Evolutionary conservation across 2,329 filamentous ascomycete genomes (phyloP), one percentile per base, ranked within the genome.

Genomic region (Aspergillus ochraceoroseus): DNA sequence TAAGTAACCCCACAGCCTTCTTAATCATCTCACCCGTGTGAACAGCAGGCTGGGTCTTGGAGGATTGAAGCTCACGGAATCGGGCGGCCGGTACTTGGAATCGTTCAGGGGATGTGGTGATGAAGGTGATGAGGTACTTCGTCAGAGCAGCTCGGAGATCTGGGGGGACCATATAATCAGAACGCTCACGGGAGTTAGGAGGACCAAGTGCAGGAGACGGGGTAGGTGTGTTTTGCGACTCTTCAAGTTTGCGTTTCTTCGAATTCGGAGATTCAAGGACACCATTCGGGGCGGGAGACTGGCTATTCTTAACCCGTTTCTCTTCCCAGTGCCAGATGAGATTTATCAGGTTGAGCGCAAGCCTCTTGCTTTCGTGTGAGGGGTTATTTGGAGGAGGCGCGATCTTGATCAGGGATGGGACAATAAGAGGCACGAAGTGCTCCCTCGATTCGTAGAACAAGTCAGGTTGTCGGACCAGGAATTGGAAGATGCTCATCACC

Each of bases 401-500:
- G 39, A 98, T 86, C 65, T 96, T 96, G 37, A 85, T 77, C 23
- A 98, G 72, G 3, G 87, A 90, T 1, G 82, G 83, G 41, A 98
- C 89, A 60, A 98, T 94, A 49, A 92, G 77, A 41, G 85, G 79
- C 3, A 88, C 81, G 51, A 96, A 94, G 58, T 90, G 89, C 51
- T 98, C 92, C 39, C 92, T 77, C 1, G 87, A 88, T 49, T 96
- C 90, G 54, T 94, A 98, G 68, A 98, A 98, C 3, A 98, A 71
- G 56, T 92, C 83, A 0, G 89, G 85, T 60, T 98, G 90, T 41
- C 86, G 80, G 23, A 95, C 90, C 22, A 98, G 73, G 67, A 98
- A 98, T 57, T 95, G 85, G 71, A 95, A 96, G 54, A 98, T 96
- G 68, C 85, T 92, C 38, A 88, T 95, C 69, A 96, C 84, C 66